Percentiles rank a stretch among this genome's conserved stretches.
phyloP scores from a whole-genome alignment of 768 basidiomycete species.

The Mycena kentingensis region DNA sequence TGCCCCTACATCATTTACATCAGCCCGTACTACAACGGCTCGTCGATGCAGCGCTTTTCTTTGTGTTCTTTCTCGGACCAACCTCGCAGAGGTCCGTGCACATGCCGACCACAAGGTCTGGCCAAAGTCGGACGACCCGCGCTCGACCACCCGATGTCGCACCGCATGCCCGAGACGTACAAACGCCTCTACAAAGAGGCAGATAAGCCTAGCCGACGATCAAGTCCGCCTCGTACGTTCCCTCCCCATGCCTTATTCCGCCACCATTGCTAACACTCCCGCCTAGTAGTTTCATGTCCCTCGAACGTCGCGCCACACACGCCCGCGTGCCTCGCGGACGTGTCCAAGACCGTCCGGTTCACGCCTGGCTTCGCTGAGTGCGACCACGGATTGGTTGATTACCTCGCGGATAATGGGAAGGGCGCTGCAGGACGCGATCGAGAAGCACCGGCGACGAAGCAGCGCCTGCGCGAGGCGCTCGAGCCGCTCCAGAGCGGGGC shows the following conservation, averaged over 20 bases:
- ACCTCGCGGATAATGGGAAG: conserved; percentile 30
- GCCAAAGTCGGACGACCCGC: conserved; percentile 36
- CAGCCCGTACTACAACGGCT: conserved; percentile 50
- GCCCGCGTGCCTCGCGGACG: conserved; percentile 6
- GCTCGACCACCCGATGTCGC: too few species aligned
- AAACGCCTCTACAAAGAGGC: too few species aligned
- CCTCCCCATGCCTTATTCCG: too few species aligned
- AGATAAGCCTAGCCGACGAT: too few species aligned
- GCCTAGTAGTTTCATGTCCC: conserved; percentile 19
- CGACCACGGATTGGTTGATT: conserved; percentile 22
- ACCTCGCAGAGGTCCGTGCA: conserved; percentile 33
- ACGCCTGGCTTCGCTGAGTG: conserved; percentile 4
- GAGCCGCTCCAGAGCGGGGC: conserved; percentile 38
- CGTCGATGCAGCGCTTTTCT: not conserved
- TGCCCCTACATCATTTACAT: conserved; percentile 41
- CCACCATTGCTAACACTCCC: too few species aligned
- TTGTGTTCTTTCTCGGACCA: not conserved
- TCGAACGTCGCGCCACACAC: conserved; percentile 4
- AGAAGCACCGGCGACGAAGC: conserved; percentile 33
- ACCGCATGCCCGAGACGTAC: too few species aligned
- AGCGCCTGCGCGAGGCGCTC: conserved; percentile 39
- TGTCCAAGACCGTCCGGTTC: conserved; percentile 10
- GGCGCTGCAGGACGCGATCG: conserved; percentile 30
- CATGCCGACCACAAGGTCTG: conserved; percentile 35
- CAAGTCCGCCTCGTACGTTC: too few species aligned